phyloP scores from a whole-genome alignment of 306 rosid genomes.

The Cicer chorassanicum region DNA sequence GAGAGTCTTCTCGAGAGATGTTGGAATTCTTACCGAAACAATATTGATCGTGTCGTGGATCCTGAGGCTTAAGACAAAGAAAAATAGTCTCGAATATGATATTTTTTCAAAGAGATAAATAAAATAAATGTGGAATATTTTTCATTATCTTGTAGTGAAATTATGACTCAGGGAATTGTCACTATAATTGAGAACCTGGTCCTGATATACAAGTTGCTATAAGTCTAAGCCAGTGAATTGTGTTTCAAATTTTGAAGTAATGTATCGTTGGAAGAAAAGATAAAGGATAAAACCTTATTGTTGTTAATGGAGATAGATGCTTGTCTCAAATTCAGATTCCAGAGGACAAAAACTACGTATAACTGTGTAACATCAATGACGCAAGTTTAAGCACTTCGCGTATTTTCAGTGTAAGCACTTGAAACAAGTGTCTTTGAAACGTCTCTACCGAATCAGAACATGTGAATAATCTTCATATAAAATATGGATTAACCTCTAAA shows the following conservation, averaged over 20 bases:
- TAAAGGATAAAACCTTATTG: neutral
- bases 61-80: too few species aligned
- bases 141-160: neutral
- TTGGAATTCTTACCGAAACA: too few species aligned
- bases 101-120: neutral
- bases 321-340: constrained; percentile 20
- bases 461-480: neutral
- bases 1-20: too few species aligned
- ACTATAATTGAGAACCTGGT: neutral
- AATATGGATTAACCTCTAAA: too few species aligned
- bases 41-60: too few species aligned
- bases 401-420: neutral
- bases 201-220: neutral
- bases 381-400: neutral
- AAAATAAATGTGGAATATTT: neutral
- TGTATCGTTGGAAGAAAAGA: too few species aligned
- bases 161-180: neutral
- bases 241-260: neutral
- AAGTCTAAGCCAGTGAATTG: neutral
- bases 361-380: constrained; percentile 13
- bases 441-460: constrained; percentile 5
- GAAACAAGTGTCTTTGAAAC: constrained; percentile 9
- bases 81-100: neutral
- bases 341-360: neutral
- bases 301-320: constrained; percentile 16